These are phyloP conservation scores for Whalleya microplaca DNA, from an alignment of 2,329 filamentous ascomycete genomes.

Conservation along the genomic window DNA sequence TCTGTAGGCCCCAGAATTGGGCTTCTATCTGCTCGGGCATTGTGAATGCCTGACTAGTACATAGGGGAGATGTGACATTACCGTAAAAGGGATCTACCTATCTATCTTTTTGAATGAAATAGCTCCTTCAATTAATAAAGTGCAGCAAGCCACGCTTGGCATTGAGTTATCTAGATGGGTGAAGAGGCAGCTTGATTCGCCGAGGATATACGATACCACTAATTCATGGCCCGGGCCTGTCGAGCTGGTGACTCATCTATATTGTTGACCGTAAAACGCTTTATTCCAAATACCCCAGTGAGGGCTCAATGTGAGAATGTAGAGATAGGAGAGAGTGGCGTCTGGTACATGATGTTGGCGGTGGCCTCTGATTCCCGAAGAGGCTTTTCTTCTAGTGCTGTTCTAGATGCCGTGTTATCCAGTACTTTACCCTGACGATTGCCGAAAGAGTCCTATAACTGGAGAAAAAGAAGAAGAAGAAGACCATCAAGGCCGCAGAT, in stretches of 20 bases:
- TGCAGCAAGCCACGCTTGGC: conserved; percentile 4
- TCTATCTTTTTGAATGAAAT: not conserved
- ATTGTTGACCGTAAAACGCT: not conserved
- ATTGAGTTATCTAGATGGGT: not conserved
- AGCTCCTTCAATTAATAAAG: not conserved
- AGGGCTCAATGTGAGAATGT: too few relatives aligned
- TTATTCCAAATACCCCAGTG: too few relatives aligned
- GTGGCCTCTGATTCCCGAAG: too few relatives aligned
- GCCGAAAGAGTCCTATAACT: not conserved
- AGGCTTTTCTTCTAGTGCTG: not conserved
- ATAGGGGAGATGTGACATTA: not conserved
- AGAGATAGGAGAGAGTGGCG: too few relatives aligned
- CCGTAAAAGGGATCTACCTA: not conserved
- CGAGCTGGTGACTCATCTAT: not conserved
- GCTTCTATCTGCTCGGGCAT: too few relatives aligned
- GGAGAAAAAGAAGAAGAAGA: conserved; percentile 2
- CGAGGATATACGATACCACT: not conserved
- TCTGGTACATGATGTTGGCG: too few relatives aligned
- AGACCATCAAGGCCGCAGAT: not conserved
- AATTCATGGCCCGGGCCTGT: conserved; percentile 2
- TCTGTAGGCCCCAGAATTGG: too few relatives aligned
- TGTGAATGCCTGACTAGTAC: not conserved
- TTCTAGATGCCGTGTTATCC: not conserved
- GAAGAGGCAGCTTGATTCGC: not conserved
- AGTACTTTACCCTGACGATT: not conserved